Base-by-base conservation (phyloP, 768 basidiomycete species). In the Gloeopeniophorella convolvens region DNA sequence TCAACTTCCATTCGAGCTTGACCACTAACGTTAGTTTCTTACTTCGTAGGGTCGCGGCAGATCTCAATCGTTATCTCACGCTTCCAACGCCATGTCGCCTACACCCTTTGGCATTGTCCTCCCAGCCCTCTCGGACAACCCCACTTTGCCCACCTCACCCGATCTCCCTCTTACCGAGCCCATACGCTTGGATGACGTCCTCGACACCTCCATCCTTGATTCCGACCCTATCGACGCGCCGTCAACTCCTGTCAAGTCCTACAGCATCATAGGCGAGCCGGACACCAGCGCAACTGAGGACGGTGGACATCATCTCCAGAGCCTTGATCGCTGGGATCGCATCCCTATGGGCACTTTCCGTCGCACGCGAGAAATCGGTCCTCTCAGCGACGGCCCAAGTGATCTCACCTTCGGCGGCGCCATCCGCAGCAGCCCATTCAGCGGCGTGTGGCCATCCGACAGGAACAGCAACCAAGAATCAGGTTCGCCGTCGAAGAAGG, bases 311-410 rank as follows among this genome's bases (percentile, higher is more conserved):
- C 73, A 76, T 42, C 60, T 71, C 13, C 72, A 73, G 59, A 78
- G 68, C 48, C 70, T 86, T 21, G 77, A 67, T 43, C 73, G 86
- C 7, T 89, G 88, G 88, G 86, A 88, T 54, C 70, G 76, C 33
- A 78, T 89, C 42, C 80, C 85, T 6, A 79, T 88, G 50, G 75
- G 75, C 45, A 80, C 85, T 11, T 88, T 88, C 72, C 77, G 84
- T 26, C 77, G 82, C 39, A 81, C 79, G 5, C 72, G 79, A 34
- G 71, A 71, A 49, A 62, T 59, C 15, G 66, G 63, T 24, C 56
- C 46, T 12, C 48, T 51, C 31, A 50, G 45, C 24, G 55, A 53
- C 42, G 39, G 50, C 11, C 46, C 43, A 37, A 40, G 33, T 6
- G 48, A 59, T 31, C 47, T 50, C 30, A n/a, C 47, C 15, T 60